Evolutionary conservation across 768 basidiomycete species (phyloP).

Genomic region (Collybia mongolica): DNA sequence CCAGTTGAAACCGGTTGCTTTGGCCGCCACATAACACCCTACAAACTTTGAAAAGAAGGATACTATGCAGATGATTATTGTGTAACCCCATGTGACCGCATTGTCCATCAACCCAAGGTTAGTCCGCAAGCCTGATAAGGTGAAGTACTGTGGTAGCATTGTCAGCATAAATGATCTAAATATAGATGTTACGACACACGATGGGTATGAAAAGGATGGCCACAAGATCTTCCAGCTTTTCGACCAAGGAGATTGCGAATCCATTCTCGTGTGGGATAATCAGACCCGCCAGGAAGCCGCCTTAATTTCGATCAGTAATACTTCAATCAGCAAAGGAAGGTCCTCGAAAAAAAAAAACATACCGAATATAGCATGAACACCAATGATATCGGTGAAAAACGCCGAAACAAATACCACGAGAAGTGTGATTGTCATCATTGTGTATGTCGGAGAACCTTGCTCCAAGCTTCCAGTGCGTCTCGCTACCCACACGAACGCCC

Average conservation of each 20-base stretch:
- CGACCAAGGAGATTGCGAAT: conserved; percentile 75
- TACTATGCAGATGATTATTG: conserved; percentile 67
- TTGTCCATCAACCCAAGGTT: conserved; percentile 75
- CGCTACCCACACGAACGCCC: conserved; percentile 66
- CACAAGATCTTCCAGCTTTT: conserved; percentile 89
- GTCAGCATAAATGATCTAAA: neutral
- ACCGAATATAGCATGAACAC: conserved; percentile 71
- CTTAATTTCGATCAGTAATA: conserved; percentile 32
- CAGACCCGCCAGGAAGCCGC: conserved; percentile 81
- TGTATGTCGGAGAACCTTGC: conserved; percentile 64
- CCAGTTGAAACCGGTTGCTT: conserved; percentile 58
- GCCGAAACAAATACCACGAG: conserved; percentile 71
- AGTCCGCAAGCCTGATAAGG: conserved; percentile 75
- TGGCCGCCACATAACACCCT: conserved; percentile 63
- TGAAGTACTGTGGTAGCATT: conserved; percentile 61
- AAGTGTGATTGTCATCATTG: conserved; percentile 81
- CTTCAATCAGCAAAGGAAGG: conserved; percentile 3
- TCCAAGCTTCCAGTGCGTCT: conserved; percentile 70
- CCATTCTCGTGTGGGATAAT: conserved; percentile 84
- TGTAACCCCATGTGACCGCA: conserved; percentile 82
- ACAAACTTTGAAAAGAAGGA: conserved; percentile 82
- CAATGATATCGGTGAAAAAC: conserved; percentile 87
- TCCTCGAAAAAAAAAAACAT: conserved; percentile 7
- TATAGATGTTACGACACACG: conserved; percentile 39
- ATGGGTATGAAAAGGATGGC: conserved; percentile 73